Evolutionary conservation across 371 early-diverging fungal species (phyloP), one percentile per base, ranked within the genome.

Genomic region (Coemansia sp.): DNA sequence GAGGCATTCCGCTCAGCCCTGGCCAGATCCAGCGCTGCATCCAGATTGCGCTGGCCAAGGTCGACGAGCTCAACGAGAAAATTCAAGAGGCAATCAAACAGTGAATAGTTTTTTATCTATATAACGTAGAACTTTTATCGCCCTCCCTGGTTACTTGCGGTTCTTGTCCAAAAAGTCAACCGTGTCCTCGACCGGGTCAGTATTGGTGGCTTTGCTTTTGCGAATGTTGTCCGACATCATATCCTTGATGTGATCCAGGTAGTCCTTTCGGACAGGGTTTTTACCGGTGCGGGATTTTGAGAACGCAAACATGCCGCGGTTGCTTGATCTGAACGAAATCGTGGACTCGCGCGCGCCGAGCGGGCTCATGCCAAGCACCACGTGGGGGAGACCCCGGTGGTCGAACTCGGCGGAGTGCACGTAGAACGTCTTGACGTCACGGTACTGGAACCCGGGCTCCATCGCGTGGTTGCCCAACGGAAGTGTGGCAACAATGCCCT

Each of bases 1-100:
- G 97, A n/a, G 95, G 95, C 33, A 84, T 86, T 49, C 83, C 90
- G 10, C 67, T 93, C 64, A 82, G 80, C 47, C 57, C 56, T 8
- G 53, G 55, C 36, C 59, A 58, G 61, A 63, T 81, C 9, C 55
- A 71, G n/a, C 47, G 63, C 34, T 80, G 80, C 61, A 66, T 61
- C 3, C 64, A 68, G 43, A 52, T 77, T 10, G 80, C 80, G 11
- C 30, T 63, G 16, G 62, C 58, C 34, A 78, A 78, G 58, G 67
- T 68, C n/a, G 69, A 59, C 31, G 78, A 78, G 53, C 41, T 78
- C 14, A 66, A 56, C 51, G 66, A 78, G n/a, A 63, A 62, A 26
- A 78, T 78, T 35, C 53, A 76, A 33, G 61, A 59, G 1, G 78
- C 74, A 2, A 12, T 75, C 16, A 64, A 59, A n/a, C 8, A 26